Percentiles rank a stretch among this genome's conserved stretches.
Conservation (phyloP, 257 asterid genomes). For the Cinchona pubescens region DNA sequence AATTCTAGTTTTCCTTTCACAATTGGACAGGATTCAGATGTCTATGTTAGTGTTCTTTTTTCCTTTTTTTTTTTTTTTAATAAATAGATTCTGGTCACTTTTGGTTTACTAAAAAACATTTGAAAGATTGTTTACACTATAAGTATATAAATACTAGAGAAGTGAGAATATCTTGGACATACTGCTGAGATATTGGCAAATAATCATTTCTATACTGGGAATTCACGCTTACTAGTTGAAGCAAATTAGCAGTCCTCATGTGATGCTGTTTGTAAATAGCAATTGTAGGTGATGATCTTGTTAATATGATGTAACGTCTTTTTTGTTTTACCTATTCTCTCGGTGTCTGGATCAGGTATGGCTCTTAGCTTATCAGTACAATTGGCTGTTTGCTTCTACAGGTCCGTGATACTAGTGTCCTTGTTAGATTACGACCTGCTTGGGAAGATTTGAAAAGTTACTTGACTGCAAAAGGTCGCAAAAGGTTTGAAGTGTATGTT, state of each 20-base stretch:
- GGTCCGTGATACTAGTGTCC: constrained; percentile 95
- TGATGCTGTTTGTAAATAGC: neutral
- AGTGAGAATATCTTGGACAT: neutral
- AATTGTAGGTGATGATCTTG: neutral
- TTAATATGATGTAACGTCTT: neutral
- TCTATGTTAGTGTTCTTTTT: too few species aligned
- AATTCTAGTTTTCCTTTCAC: too few species aligned
- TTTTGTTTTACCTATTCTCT: neutral
- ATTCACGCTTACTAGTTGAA: neutral
- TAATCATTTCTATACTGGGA: neutral
- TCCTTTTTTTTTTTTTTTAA: too few species aligned
- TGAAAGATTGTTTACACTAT: neutral
- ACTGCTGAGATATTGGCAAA: neutral
- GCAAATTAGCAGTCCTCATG: neutral
- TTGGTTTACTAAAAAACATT: neutral
- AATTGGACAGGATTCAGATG: neutral
- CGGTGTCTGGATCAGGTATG: constrained; percentile 15
- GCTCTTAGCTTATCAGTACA: constrained; percentile 13
- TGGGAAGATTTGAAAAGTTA: constrained; percentile 93
- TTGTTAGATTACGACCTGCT: constrained; percentile 94
- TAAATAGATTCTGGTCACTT: neutral
- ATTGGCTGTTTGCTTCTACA: constrained; percentile 37
- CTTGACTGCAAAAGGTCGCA: constrained; percentile 88
- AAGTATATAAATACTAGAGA: neutral
- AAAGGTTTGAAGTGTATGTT: constrained; percentile 93